Conservation (phyloP, 495 filamentous ascomycete genomes). For the Lepraria neglecta region DNA sequence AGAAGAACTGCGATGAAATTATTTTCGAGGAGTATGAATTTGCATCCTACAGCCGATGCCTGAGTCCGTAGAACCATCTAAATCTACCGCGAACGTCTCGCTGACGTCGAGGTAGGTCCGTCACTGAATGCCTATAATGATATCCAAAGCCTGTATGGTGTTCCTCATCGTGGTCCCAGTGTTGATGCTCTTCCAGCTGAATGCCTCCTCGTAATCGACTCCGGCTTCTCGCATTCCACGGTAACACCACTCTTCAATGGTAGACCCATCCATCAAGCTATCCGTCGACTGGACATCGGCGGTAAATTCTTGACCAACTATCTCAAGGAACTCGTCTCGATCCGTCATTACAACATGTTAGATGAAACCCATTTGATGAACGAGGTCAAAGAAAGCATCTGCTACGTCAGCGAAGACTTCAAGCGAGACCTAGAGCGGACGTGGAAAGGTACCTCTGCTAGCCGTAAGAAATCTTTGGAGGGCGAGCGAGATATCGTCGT, state of each 20-base stretch:
- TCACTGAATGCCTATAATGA: conserved; percentile 82
- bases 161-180: conserved; percentile 36
- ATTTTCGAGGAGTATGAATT: conserved; percentile 99
- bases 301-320: conserved; percentile 95
- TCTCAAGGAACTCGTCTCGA: conserved; percentile 80
- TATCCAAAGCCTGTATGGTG: conserved; percentile 54
- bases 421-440: conserved; percentile 67
- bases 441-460: conserved; percentile 61
- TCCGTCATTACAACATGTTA: conserved; percentile 88
- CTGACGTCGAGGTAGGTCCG: conserved; percentile 47
- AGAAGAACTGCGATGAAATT: conserved; percentile 90
- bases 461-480: conserved; percentile 18
- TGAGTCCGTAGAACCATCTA: conserved; percentile 48
- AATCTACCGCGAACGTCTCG: background rate
- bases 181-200: conserved; percentile 56
- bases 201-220: conserved; percentile 80
- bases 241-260: conserved; percentile 80
- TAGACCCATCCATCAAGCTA: conserved; percentile 67
- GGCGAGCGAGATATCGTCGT: conserved; percentile 70
- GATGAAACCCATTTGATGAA: conserved; percentile 90
- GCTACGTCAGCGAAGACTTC: conserved; percentile 78
- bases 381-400: conserved; percentile 87
- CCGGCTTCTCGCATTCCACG: conserved; percentile 91
- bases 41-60: conserved; percentile 67
- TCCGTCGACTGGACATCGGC: conserved; percentile 84